Percentiles rank a stretch among this genome's conserved stretches.
phyloP scores from a whole-genome alignment of 306 rosid species.

The Argentina anserina region DNA sequence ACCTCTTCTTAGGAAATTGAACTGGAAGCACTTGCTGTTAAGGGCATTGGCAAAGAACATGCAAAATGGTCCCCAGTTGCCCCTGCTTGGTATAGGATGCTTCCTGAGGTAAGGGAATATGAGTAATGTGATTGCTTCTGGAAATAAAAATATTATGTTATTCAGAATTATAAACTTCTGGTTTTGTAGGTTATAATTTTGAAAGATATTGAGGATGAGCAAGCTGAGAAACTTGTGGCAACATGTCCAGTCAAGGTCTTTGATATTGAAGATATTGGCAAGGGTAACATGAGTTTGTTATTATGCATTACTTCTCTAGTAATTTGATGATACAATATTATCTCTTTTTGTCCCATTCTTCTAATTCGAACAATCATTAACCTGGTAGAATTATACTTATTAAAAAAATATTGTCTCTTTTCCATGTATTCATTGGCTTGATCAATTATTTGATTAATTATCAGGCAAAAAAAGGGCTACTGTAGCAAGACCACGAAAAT shows the following conservation, averaged over 20 bases:
- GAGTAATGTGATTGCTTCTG: slow-evolving; percentile 7
- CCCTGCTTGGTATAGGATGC: slow-evolving; percentile 98
- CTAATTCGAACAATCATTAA: neutral
- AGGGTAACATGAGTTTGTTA: slow-evolving; percentile 44
- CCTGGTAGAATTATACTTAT: neutral
- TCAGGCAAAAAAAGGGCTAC: slow-evolving; percentile 70
- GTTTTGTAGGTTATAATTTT: slow-evolving; percentile 51
- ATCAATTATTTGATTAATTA: slow-evolving; percentile 26
- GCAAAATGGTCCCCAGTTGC: slow-evolving; percentile 99
- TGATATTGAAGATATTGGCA: slow-evolving; percentile 88
- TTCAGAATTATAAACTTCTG: slow-evolving; percentile 9
- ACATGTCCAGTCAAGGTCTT: slow-evolving; percentile 76
- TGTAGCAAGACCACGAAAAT: slow-evolving; percentile 63
- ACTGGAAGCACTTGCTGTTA: slow-evolving; percentile 94
- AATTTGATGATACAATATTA: neutral
- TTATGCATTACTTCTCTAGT: slow-evolving; percentile 3
- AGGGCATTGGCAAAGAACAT: slow-evolving; percentile 89
- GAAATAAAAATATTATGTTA: neutral
- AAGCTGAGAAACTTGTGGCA: slow-evolving; percentile 60
- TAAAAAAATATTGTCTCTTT: neutral
- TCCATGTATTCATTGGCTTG: neutral
- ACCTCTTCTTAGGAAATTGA: slow-evolving; percentile 68
- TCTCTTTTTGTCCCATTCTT: slow-evolving; percentile 17
- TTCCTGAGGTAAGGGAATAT: slow-evolving; percentile 71
- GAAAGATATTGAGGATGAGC: slow-evolving; percentile 56